Conservation (phyloP, 192 early-diverging fungal species). For the Umbelopsis ramanniana region DNA sequence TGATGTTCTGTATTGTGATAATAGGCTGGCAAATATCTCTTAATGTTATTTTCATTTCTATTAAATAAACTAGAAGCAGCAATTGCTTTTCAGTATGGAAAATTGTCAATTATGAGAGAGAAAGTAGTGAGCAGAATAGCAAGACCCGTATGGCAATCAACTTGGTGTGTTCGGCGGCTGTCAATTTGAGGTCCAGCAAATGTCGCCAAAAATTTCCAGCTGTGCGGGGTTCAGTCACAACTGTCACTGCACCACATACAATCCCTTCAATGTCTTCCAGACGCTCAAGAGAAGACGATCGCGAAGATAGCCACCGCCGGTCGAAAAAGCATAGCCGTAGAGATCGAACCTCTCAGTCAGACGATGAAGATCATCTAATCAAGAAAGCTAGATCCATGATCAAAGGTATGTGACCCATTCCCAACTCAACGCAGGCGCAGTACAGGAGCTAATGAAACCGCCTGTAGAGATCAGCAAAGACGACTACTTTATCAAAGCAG, state of each 20-base stretch:
- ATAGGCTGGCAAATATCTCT: no score
- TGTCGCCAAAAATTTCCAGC: no score
- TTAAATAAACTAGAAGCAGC: no score
- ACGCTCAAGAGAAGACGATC: constrained; percentile 14
- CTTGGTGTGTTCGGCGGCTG: no score
- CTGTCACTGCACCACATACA: background rate
- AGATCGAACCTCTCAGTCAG: background rate
- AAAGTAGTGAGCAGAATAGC: no score
- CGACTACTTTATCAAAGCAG: constrained; percentile 79
- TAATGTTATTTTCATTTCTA: no score
- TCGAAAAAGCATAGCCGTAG: constrained; percentile 14
- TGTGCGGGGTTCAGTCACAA: background rate
- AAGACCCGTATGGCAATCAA: no score
- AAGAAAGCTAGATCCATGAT: constrained; percentile 6
- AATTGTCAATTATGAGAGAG: no score
- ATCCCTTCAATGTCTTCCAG: background rate
- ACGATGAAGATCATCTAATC: background rate
- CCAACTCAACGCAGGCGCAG: no score
- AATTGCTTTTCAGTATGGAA: no score
- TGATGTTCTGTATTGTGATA: background rate
- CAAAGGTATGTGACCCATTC: background rate
- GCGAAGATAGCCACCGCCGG: background rate
- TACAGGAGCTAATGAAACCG: background rate
- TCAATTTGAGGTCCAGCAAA: no score
- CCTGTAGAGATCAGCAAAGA: constrained; percentile 61